phyloP scores from a whole-genome alignment of 345 rosid genomes.

The Euphorbia tirucalli region DNA sequence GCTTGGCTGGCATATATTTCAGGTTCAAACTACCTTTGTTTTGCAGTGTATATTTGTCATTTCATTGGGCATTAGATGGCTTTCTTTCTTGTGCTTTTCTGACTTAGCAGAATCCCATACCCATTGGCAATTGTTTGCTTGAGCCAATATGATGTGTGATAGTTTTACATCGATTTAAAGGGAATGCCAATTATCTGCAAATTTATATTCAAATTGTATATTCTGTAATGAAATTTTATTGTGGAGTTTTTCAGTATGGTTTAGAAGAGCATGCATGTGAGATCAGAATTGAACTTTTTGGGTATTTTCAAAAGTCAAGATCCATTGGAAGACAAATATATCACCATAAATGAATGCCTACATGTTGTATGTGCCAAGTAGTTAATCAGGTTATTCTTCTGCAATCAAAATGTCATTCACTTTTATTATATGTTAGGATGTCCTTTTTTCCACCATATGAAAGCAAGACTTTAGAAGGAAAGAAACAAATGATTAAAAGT shows the following conservation, averaged over 20 bases:
- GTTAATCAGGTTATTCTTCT: too few relatives aligned
- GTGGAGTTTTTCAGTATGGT: not conserved
- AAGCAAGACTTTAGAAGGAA: too few relatives aligned
- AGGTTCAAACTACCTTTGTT: slow-evolving; percentile 20
- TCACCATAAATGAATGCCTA: too few relatives aligned
- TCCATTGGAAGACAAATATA: too few relatives aligned
- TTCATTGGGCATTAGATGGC: slow-evolving; percentile 14
- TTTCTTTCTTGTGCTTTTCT: slow-evolving; percentile 4
- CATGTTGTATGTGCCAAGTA: too few relatives aligned
- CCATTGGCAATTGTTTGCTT: slow-evolving; percentile 16
- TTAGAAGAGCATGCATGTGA: not conserved
- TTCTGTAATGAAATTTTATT: not conserved
- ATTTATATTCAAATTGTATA: slow-evolving; percentile 1
- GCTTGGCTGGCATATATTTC: slow-evolving; percentile 7
- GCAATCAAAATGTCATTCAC: too few relatives aligned
- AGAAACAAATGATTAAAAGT: too few relatives aligned
- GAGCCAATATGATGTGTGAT: slow-evolving; percentile 1
- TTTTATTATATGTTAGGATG: too few relatives aligned
- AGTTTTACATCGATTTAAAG: not conserved
- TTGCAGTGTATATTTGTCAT: slow-evolving; percentile 21
- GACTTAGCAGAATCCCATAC: slow-evolving; percentile 17
- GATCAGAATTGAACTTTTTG: not conserved
- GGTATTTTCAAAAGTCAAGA: not conserved
- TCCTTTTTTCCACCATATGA: too few relatives aligned
- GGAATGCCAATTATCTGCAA: not conserved